Evolutionary conservation across 768 basidiomycete species (phyloP), one percentile per base, ranked within the genome.

Genomic region (Psilocybe azurescens): DNA sequence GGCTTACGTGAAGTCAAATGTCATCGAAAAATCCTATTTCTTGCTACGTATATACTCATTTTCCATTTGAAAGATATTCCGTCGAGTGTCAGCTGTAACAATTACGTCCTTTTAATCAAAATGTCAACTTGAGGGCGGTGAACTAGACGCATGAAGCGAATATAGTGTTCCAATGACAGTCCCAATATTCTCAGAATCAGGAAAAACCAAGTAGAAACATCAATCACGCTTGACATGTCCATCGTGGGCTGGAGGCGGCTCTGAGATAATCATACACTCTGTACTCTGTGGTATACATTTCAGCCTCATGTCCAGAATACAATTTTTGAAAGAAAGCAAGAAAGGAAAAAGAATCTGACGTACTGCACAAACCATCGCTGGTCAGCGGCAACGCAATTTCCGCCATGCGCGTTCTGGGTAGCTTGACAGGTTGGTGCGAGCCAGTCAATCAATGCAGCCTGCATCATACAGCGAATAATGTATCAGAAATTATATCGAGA

Each of bases 361-460:
- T 63, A 82, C 82, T 84, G 81, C 60, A 82, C 77, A 69, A 82
- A 84, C 79, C 81, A 84, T 30, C 70, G 66, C 44, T 82, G 77
- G 65, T 83, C 77, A 53, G 67, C 73, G 14, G 83, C 79, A 24
- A 83, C 78, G 64, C 82, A 83, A 53, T 79, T 72, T 0, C 82
- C 83, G 8, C 82, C 84, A 59, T 83, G 80, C 2, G 83, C 82
- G 58, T 83, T 83, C 73, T 83, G 78, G 3, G 76, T 73, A 0
- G 81, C 70, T 67, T 82, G 79, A 67, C 83, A 84, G 65, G 81
- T 82, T 16, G 72, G 74, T 0, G 83, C 80, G 32, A 84, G 67
- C 57, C 71, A 79, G 63, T 80, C 74, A 30, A 82, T 64, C 54
- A 80, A 63, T 46, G 68, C 58, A n/a, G 80, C 75, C 79, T 81